Evolutionary conservation across 805 yeast genomes (phyloP).

Genomic region (Debaryomyces tyrocola): DNA sequence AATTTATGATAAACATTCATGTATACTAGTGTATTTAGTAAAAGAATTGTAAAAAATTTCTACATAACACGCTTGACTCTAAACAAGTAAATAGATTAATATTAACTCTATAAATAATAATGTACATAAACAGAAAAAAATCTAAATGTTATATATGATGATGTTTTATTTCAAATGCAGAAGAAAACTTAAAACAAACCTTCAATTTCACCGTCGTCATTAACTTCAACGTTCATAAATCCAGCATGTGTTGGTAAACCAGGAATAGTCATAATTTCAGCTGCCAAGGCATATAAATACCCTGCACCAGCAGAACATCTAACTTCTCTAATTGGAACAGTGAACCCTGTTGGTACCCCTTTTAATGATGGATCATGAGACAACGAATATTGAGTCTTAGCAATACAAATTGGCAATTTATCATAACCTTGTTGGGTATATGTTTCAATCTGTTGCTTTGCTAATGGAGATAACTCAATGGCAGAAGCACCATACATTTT

Average conservation of each 20-base stretch:
- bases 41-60: background rate
- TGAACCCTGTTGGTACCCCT: conserved; percentile 94
- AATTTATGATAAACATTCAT: background rate
- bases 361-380: conserved; percentile 92
- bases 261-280: conserved; percentile 96
- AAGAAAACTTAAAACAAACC: conserved; percentile 67
- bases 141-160: background rate
- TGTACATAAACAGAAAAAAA: background rate
- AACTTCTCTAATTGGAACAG: conserved; percentile 90
- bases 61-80: background rate
- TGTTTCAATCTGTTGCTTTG: conserved; percentile 74
- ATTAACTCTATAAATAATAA: background rate
- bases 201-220: conserved; percentile 86
- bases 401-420: conserved; percentile 91
- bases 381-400: conserved; percentile 94
- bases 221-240: conserved; percentile 94
- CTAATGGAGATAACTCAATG: conserved; percentile 79
- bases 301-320: conserved; percentile 97
- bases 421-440: conserved; percentile 88
- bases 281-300: conserved; percentile 92
- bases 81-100: background rate
- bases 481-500: conserved; percentile 92
- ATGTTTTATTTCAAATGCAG: background rate
- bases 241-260: conserved; percentile 96
- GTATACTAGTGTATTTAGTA: background rate